Evolutionary conservation across 352 stramenopile genomes (phyloP), one percentile per base, ranked within the genome.

Genomic region (Saprolegnia diclina): DNA sequence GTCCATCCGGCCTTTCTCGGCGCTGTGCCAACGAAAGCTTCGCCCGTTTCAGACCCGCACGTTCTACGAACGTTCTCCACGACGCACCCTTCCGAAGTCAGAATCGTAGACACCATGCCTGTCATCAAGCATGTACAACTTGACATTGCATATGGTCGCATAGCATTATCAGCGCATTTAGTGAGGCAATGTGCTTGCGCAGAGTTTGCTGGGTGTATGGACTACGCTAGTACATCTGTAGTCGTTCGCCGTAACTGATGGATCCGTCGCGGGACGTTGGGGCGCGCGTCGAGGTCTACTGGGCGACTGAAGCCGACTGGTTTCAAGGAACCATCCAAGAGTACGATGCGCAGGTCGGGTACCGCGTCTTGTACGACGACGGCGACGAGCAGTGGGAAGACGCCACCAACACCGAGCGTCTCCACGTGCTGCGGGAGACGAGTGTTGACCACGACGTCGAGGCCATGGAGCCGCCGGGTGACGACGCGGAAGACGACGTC

Each of bases 381-480:
- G 62, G 62, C 9, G 40, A 67, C 50, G 62, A 67, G 32, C 62
- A 67, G 45, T 67, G 62, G 62, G 62, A 67, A 61, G 50, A 56
- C 22, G 9, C 40, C 14, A 62, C 62, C 21, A 54, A 67, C 42
- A 37, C 45, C n/a, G 62, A 67, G 18, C 37, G 62, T 9, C 13
- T 67, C 3, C 62, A 67, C 40, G 19, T 67, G 19, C 22, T 65
- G 4, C 52, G 11, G 18, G 4, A 16, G 29, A 10, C 10, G 6
- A 37, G 16, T 18, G 35, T 7, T 22, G 24, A 6, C 18, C n/a
- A 16, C 5, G 19, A 65, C 5, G 37, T 48, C 13, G 26, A 42
- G 10, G 32, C 32, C 5, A 65, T 65, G 56, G 37, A 52, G 10
- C 56, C 56, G 24, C 56, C 56, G 16, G 38, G 29, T 10, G 26